These are phyloP conservation scores for Chloranthus sessilifolius DNA, from an alignment of 164 flowering plant genomes.

Conservation along the genomic window DNA sequence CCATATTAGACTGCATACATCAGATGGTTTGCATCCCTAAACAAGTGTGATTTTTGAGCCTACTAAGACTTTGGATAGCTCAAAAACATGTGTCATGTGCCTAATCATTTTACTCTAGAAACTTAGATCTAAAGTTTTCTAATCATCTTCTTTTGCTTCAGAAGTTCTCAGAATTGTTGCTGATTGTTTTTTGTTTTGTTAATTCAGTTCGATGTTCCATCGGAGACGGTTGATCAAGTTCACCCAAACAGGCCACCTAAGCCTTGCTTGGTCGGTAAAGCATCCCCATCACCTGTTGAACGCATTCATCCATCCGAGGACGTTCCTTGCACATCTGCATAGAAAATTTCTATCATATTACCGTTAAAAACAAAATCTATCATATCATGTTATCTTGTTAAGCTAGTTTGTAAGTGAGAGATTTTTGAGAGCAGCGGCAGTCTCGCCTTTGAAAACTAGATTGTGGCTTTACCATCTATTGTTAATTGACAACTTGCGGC, in stretches of 20 bases:
- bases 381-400: background rate
- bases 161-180: background rate
- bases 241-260: slow-evolving; percentile 55
- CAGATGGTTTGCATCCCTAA: no score
- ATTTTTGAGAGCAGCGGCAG: no score
- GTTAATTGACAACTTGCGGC: no score
- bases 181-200: slow-evolving; percentile 1
- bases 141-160: no score
- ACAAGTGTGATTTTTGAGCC: background rate
- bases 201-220: slow-evolving; percentile 51
- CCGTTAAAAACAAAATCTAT: no score
- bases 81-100: background rate
- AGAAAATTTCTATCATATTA: slow-evolving; percentile 7
- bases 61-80: background rate
- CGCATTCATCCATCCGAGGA: slow-evolving; percentile 28
- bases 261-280: slow-evolving; percentile 40
- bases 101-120: background rate
- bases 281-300: slow-evolving; percentile 11
- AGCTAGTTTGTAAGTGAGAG: background rate
- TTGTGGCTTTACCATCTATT: no score
- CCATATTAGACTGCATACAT: no score
- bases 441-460: no score
- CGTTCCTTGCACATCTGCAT: slow-evolving; percentile 51
- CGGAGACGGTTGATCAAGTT: slow-evolving; percentile 41
- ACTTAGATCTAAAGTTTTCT: background rate